A percentile compares a stretch with the other conserved stretches of the same genome.
phyloP scores from a whole-genome alignment of 352 stramenopile species.

The Phytophthora ramorum region DNA sequence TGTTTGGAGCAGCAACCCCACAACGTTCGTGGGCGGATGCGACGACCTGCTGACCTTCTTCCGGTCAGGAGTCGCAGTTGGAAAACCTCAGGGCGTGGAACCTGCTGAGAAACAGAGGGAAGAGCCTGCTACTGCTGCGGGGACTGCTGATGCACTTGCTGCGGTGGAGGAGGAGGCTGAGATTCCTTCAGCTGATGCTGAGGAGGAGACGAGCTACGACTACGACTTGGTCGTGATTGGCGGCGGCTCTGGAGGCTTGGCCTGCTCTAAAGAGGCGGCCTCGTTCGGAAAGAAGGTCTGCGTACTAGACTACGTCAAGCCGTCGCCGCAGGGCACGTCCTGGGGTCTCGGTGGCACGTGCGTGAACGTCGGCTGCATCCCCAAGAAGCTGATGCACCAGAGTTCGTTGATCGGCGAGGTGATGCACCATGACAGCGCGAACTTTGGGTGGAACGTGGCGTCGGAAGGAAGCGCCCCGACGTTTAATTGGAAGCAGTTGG shows the following conservation, averaged over 20 bases:
- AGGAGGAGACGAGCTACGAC: slow-evolving; percentile 59
- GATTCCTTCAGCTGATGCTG: background rate
- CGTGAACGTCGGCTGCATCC: slow-evolving; percentile 99
- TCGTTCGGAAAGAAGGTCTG: slow-evolving; percentile 94
- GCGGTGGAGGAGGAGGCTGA: slow-evolving; percentile 2
- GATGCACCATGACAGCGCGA: slow-evolving; percentile 83
- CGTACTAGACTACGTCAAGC: slow-evolving; percentile 96
- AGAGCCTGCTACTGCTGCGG: background rate
- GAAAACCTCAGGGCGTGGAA: slow-evolving; percentile 14
- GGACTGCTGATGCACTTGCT: background rate
- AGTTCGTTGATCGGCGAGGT: slow-evolving; percentile 92
- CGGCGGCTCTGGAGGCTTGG: slow-evolving; percentile 90
- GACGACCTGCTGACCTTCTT: slow-evolving; percentile 73
- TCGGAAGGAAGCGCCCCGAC: slow-evolving; percentile 19
- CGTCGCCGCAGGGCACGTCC: slow-evolving; percentile 85
- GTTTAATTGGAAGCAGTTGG: slow-evolving; percentile 93
- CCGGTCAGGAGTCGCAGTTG: slow-evolving; percentile 47
- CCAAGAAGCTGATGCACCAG: slow-evolving; percentile 99
- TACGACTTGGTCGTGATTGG: slow-evolving; percentile 89
- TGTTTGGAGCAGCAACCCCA: slow-evolving; percentile 66
- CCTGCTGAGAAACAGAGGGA: slow-evolving; percentile 11
- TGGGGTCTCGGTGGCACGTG: slow-evolving; percentile 97
- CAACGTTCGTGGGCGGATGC: slow-evolving; percentile 70
- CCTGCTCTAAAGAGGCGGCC: slow-evolving; percentile 95
- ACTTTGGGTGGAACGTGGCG: slow-evolving; percentile 87